Percentiles rank a stretch among this genome's conserved stretches.
Conservation (phyloP, 164 flowering plant species). For the Chimonanthus praecox region DNA sequence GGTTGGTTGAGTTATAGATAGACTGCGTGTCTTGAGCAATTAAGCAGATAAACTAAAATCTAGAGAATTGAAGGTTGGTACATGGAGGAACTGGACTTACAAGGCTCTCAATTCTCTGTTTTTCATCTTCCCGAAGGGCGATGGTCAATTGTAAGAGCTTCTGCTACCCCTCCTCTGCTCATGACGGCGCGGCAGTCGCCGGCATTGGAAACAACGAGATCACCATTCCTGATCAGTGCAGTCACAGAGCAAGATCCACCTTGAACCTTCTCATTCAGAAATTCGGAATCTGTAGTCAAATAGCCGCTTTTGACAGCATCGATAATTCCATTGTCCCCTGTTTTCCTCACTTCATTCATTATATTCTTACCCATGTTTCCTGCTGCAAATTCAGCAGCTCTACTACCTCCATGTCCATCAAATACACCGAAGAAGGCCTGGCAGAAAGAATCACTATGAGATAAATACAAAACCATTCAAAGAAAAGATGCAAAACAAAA, state of each 20-base stretch:
- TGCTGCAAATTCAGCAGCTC: conserved; percentile 78
- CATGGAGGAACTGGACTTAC: conserved; percentile 27
- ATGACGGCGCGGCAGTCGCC: conserved; percentile 93
- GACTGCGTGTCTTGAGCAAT: too few species aligned
- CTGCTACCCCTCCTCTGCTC: conserved; percentile 65
- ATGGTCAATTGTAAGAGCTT: conserved; percentile 80
- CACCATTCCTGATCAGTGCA: conserved; percentile 54
- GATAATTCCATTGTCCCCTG: conserved; percentile 23
- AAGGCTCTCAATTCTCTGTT: conserved; percentile 44
- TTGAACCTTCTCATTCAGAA: conserved; percentile 36
- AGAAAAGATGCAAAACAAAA: too few species aligned
- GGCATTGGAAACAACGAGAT: conserved; percentile 70
- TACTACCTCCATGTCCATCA: conserved; percentile 91
- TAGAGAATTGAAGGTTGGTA: too few species aligned
- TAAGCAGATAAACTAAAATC: too few species aligned
- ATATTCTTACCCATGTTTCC: conserved; percentile 63
- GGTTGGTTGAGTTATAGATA: background rate
- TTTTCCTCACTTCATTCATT: conserved; percentile 38
- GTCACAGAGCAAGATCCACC: conserved; percentile 84
- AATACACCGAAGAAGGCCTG: conserved; percentile 88
- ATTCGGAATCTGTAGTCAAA: conserved; percentile 50
- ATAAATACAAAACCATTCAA: background rate
- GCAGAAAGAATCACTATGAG: background rate
- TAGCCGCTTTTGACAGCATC: conserved; percentile 59
- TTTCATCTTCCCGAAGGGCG: conserved; percentile 63